A percentile compares a stretch with the other conserved stretches of the same genome.
Conservation (phyloP, 1,139 yeast genomes). For the Geotrichum cucujoidarum region DNA sequence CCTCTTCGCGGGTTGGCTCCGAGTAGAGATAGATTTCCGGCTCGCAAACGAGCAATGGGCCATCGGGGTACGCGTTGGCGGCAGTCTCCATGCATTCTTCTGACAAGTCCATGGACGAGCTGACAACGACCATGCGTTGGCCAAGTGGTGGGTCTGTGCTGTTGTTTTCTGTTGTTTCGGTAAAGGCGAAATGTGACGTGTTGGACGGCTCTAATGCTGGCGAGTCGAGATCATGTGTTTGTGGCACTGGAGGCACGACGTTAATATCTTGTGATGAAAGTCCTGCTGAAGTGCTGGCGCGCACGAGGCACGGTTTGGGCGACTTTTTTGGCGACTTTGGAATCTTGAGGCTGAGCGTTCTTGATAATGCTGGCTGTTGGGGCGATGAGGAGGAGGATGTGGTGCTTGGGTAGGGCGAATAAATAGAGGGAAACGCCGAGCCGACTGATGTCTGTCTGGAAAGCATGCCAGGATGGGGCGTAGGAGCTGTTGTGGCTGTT, state of each 20-base stretch:
- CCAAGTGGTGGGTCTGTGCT: not conserved
- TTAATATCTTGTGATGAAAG: not conserved
- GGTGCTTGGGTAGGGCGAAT: not conserved
- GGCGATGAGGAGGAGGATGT: not conserved
- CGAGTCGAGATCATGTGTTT: not conserved
- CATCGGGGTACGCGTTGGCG: conserved; percentile 3
- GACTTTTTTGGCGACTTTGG: not conserved
- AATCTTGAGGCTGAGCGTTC: not conserved
- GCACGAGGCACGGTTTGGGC: not conserved
- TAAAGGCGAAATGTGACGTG: not conserved
- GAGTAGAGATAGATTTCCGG: conserved; percentile 49
- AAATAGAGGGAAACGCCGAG: not conserved
- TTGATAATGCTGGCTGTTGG: not conserved
- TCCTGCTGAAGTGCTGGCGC: not conserved
- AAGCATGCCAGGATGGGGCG: too few relatives aligned
- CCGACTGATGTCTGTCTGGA: not conserved
- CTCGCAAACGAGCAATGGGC: conserved; percentile 5
- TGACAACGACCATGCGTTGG: not conserved
- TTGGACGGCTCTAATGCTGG: not conserved
- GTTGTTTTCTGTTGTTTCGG: too few relatives aligned
- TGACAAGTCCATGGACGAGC: not conserved
- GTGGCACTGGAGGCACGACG: not conserved
- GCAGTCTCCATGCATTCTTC: conserved; percentile 12
- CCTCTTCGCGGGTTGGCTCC: conserved; percentile 52
- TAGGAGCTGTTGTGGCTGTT: not conserved